Percentiles rank a stretch among this genome's conserved stretches.
phyloP scores from a whole-genome alignment of 1,284 basidiomycete species.

The Baeospora myosura region DNA sequence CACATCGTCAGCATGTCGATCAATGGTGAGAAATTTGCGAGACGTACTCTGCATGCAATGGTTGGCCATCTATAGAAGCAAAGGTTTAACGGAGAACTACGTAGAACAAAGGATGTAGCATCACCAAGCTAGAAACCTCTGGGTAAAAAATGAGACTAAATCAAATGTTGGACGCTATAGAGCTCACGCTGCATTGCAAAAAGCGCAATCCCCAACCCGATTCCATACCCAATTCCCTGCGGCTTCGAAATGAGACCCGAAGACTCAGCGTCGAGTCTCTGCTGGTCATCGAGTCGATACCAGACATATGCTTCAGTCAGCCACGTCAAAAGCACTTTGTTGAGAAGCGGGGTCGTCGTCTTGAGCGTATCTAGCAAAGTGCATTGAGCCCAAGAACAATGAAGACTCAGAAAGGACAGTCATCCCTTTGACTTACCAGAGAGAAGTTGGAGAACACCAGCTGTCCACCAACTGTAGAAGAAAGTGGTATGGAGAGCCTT shows the following conservation, averaged over 20 bases:
- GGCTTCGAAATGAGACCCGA: constrained; percentile 18
- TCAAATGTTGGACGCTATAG: no score
- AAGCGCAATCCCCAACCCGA: constrained; percentile 42
- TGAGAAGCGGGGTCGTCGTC: constrained; percentile 30
- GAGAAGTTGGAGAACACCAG: constrained; percentile 26
- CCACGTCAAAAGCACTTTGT: constrained; percentile 31
- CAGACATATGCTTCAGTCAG: constrained; percentile 28
- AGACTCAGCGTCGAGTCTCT: constrained; percentile 16
- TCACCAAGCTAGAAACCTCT: constrained; percentile 35
- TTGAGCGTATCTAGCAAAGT: constrained; percentile 19
- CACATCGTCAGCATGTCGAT: constrained; percentile 1
- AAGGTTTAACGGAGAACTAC: not conserved
- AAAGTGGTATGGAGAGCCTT: constrained; percentile 31
- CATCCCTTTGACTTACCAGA: constrained; percentile 20
- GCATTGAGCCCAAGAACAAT: not conserved
- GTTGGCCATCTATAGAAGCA: constrained; percentile 33
- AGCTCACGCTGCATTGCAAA: constrained; percentile 45
- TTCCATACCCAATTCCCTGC: constrained; percentile 37
- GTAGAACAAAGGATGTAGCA: constrained; percentile 9
- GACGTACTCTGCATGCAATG: constrained; percentile 44
- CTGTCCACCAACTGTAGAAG: constrained; percentile 28
- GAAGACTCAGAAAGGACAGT: no score
- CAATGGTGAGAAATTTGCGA: not conserved
- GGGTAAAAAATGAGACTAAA: not conserved
- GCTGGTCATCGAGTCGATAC: constrained; percentile 15